Base-by-base conservation (phyloP, 768 basidiomycete genomes). In the Crepidotus variabilis region DNA sequence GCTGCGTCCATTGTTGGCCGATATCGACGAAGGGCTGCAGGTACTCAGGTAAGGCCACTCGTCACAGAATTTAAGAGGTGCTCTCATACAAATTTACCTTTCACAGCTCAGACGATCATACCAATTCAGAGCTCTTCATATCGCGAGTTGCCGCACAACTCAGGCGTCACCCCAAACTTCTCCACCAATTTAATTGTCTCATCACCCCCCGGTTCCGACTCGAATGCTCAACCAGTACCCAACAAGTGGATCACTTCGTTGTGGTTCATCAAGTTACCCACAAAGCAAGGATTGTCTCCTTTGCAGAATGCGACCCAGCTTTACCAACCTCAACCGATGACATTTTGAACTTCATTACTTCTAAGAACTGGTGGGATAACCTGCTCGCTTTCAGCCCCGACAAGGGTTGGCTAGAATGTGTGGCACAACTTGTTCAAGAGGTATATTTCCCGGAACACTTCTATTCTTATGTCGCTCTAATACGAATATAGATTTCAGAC, bases 351-450 rank as follows among this genome's bases (percentile, higher is more conserved):
- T 11, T 4, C 39, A 21, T 50, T 11, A 20, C 57, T 20, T 13
- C 33, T 20, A 53, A 39, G 6, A 34, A 24, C 6, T 7, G 18
- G 18, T 64, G 54, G 59, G 36, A 52, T 10, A 9, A 24, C 2
- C 49, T 61, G 22, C 39, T 61, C 7, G 24, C 50, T 6, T 13
- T 10, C 16, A 48, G 49, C 32, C 36, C 22, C 11, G 57, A 60
- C 13, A 51, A 46, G 39, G 54, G 52, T n/a, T 59, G 51, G 39
- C 47, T 60, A 1, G 55, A 55, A 20, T 63, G 60, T 51, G 20
- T 65, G 22, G 52, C 64, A 34, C 59, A 61, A 47, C 60, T 65
- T n/a, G 46, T 65, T 13, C 60, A 61, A 56, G 51, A 51, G 51
- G 64, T 63, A 46, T 23, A 57, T 35, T 21, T 11, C n/a, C 34